Conservation (phyloP, 2,329 filamentous ascomycete genomes). For the Aphanocladium album region DNA sequence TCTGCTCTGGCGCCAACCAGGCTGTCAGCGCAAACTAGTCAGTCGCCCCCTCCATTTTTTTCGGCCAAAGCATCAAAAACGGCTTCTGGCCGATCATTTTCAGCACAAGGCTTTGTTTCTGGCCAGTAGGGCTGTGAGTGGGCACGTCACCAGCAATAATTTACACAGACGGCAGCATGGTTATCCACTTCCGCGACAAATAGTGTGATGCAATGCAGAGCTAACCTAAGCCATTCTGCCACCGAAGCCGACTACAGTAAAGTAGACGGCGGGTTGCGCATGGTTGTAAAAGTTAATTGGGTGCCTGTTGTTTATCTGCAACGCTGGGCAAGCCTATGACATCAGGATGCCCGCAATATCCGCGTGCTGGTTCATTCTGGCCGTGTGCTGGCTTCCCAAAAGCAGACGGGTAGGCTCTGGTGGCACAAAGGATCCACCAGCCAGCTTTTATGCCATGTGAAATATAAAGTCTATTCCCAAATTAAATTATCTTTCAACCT, state of each 20-base stretch:
- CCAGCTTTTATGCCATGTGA: neutral
- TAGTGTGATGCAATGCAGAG: neutral
- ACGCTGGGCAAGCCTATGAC: no score
- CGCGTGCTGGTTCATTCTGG: no score
- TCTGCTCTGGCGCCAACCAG: neutral
- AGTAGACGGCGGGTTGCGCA: no score
- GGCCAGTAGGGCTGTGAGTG: constrained; percentile 7
- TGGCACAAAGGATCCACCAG: neutral
- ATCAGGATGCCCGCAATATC: no score
- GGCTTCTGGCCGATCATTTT: constrained; percentile 2
- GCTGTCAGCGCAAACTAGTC: neutral
- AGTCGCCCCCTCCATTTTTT: neutral
- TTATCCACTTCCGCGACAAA: neutral
- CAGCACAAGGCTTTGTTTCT: neutral
- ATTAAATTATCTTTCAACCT: neutral
- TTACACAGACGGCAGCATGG: neutral
- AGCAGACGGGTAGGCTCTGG: no score
- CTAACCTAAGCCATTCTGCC: neutral
- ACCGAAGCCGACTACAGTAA: neutral
- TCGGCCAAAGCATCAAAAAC: neutral
- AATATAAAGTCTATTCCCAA: constrained; percentile 2
- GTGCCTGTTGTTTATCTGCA: no score
- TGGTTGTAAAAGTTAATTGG: no score
- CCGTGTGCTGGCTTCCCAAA: no score
- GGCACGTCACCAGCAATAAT: neutral